Percentiles rank a stretch among this genome's conserved stretches.
These are phyloP conservation scores for Zygotorulaspora mrakii DNA, from an alignment of 1,139 yeast species.

Conservation along the genomic window DNA sequence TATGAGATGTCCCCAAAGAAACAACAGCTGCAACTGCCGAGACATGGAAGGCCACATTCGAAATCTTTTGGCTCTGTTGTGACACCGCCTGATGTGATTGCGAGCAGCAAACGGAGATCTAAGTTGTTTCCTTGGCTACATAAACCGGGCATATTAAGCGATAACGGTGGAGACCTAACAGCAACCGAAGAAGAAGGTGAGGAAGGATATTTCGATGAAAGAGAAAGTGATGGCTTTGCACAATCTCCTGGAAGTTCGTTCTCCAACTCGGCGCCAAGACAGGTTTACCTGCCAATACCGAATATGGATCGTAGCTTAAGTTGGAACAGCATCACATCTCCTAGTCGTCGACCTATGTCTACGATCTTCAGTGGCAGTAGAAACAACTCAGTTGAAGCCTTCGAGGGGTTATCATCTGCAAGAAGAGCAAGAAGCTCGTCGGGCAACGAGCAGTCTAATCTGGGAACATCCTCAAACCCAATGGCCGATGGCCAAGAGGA, in stretches of 20 bases:
- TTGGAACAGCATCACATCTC: conserved; percentile 24
- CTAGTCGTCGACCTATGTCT: conserved; percentile 26
- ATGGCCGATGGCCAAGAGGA: conserved; percentile 20
- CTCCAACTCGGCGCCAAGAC: conserved; percentile 19
- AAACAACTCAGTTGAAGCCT: conserved; percentile 24
- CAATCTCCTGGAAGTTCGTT: conserved; percentile 19
- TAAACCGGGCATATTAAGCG: conserved; percentile 33
- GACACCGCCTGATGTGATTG: conserved; percentile 48
- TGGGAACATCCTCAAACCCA: not conserved
- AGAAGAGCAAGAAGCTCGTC: conserved; percentile 6
- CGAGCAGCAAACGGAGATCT: conserved; percentile 30
- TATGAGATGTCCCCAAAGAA: conserved; percentile 6
- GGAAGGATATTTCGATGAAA: conserved; percentile 21
- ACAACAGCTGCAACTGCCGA: conserved; percentile 17
- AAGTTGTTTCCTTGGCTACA: conserved; percentile 33
- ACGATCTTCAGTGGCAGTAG: conserved; percentile 20
- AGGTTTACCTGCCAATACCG: conserved; percentile 22
- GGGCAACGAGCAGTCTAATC: conserved; percentile 17
- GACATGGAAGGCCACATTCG: conserved; percentile 48
- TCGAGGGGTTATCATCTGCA: conserved; percentile 5
- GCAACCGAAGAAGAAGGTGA: conserved; percentile 35
- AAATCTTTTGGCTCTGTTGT: conserved; percentile 55
- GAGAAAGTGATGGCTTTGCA: conserved; percentile 16
- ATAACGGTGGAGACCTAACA: conserved; percentile 33
- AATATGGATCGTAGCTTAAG: conserved; percentile 23